phyloP scores from a whole-genome alignment of 1,139 yeast genomes.

The Chernovozyma aurita region DNA sequence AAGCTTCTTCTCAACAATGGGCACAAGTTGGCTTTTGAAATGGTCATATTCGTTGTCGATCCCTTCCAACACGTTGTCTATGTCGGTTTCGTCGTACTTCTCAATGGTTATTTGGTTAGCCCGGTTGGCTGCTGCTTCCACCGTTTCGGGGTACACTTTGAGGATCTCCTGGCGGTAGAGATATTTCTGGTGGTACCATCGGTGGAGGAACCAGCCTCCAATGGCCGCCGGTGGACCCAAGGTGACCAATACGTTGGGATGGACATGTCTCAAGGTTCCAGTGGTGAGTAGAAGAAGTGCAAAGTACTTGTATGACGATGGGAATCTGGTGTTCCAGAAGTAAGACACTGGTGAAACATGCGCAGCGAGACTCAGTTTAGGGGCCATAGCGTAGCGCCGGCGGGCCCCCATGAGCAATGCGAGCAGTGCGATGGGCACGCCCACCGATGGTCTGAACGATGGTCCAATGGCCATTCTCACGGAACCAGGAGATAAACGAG shows the following conservation, averaged over 20 bases:
- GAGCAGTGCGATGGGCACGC: no score
- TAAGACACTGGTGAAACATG: conserved; percentile 16
- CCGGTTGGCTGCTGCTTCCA: conserved; percentile 7
- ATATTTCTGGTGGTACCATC: conserved; percentile 11
- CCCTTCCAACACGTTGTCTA: conserved; percentile 29
- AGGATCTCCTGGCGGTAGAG: conserved; percentile 14
- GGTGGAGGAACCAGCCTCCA: conserved; percentile 22
- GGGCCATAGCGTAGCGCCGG: conserved; percentile 5
- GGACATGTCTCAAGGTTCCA: conserved; percentile 29
- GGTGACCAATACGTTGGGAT: conserved; percentile 32
- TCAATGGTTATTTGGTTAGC: conserved; percentile 18
- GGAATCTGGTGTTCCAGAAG: conserved; percentile 26
- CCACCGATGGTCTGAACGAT: no score
- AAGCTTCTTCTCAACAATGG: conserved; percentile 22
- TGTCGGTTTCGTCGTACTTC: conserved; percentile 31
- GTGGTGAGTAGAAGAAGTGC: conserved; percentile 24
- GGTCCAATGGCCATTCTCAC: no score
- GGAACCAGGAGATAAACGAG: no score
- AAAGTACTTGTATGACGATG: conserved; percentile 29
- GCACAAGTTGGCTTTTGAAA: conserved; percentile 26
- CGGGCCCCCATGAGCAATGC: no score
- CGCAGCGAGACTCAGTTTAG: conserved; percentile 7
- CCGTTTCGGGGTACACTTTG: conserved; percentile 9
- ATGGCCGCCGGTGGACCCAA: conserved; percentile 34
- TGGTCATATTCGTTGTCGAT: conserved; percentile 37